Base-by-base conservation (phyloP, 768 basidiomycete species). In the Polyporus arcularius region DNA sequence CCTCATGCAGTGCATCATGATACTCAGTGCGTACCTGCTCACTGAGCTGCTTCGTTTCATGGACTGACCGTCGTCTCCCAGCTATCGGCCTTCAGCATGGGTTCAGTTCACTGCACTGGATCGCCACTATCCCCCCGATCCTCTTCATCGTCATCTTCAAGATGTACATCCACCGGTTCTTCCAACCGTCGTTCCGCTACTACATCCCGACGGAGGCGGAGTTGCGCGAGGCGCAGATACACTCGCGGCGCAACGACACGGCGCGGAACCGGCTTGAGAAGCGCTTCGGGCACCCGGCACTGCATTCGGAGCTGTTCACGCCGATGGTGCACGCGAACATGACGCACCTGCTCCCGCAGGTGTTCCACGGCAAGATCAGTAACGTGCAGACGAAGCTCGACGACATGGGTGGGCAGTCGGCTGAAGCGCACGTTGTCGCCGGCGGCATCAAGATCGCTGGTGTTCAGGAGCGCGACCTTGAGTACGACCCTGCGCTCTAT, bases 221-320 rank as follows among this genome's bases (percentile, higher is more conserved):
- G 72, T 78, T 96, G 42, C 82, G 82, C 11, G 70, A 80, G 42
- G 86, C 88, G 49, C 87, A 92, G 66, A 82, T 95, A 3, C 83
- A 94, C 68, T 92, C 93, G 0, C 85, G 89, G 55, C 85, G 86
- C 49, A 82, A 85, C 1, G 96, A 98, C 71, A 78, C 82, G 58
- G 80, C 81, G 40, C 81, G 88, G 56, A 82, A 89, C 70, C 84
- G 90, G 38, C 84, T 98, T 32, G 88, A 88, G 76, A 94, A 88
- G 71, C 88, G 96, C 31, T 99, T 98, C 76, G 92, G 96, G 1
- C 97, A 99, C 72, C 96, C 97, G 1, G 91, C 95, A 15, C 80
- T 99, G 49, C 86, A 94, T 65, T 75, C 83, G 12, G 93, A 96
- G 55, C 80, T 96, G 48, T 92, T 95, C 75, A 93, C 92, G 5